phyloP scores from a whole-genome alignment of 176 grass and related monocot genomes.

The Raddia distichophylla region DNA sequence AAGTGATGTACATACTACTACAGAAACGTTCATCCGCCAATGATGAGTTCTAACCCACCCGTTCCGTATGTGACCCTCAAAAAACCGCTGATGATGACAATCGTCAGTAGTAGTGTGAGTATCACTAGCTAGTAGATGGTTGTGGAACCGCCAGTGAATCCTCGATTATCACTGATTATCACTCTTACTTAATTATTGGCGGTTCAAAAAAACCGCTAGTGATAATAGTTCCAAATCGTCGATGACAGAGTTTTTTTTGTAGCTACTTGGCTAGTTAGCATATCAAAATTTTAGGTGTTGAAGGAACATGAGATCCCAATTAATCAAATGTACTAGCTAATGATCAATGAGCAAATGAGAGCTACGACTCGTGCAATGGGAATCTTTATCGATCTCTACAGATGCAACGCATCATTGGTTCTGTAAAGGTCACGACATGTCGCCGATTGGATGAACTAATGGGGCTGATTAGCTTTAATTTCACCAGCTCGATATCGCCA shows the following conservation, averaged over 20 bases:
- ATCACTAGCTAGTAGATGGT: too few relatives aligned
- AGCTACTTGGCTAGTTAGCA: neutral
- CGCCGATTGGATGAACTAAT: constrained; percentile 39
- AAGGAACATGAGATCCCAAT: constrained; percentile 3
- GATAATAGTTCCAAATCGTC: too few relatives aligned
- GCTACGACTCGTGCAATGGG: constrained; percentile 28
- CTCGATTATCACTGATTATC: too few relatives aligned
- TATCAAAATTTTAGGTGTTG: constrained; percentile 25
- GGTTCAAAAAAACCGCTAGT: too few relatives aligned
- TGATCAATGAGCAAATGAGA: constrained; percentile 12
- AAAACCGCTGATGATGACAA: too few relatives aligned
- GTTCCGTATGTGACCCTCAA: too few relatives aligned
- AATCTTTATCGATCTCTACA: constrained; percentile 19
- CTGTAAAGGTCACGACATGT: constrained; percentile 44
- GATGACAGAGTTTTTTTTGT: too few relatives aligned
- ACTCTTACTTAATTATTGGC: too few relatives aligned
- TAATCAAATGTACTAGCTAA: neutral
- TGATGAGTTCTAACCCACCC: too few relatives aligned
- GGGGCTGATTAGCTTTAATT: constrained; percentile 36
- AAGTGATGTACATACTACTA: neutral
- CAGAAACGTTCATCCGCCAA: too few relatives aligned
- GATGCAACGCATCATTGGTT: constrained; percentile 39
- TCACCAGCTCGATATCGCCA: constrained; percentile 13
- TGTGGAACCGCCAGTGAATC: too few relatives aligned
- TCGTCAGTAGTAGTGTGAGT: too few relatives aligned